phyloP scores from a whole-genome alignment of 805 yeast genomes.

The Wickerhamiella musiphila region DNA sequence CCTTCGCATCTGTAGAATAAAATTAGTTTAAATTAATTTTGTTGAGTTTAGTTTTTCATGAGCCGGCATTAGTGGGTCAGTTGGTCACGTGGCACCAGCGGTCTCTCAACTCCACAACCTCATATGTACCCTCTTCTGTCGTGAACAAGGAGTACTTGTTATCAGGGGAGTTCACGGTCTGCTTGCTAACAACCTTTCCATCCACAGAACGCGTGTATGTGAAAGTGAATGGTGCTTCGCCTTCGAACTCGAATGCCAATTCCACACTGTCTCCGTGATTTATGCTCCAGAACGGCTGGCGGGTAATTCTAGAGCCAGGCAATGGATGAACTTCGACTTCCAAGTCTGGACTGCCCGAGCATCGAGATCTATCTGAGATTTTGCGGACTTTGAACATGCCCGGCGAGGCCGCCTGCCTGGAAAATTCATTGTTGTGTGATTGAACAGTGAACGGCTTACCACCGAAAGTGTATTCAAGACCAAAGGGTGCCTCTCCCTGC shows the following conservation, averaged over 20 bases:
- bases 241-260: conserved; percentile 62
- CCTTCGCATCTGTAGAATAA: too few species aligned
- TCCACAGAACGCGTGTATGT: conserved; percentile 55
- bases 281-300: conserved; percentile 65
- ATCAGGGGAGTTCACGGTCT: conserved; percentile 44
- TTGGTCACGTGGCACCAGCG: conserved; percentile 50
- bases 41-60: too few species aligned
- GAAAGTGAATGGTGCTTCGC: conserved; percentile 79
- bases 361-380: conserved; percentile 56
- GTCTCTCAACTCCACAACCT: conserved; percentile 80
- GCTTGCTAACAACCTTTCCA: conserved; percentile 39
- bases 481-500: conserved; percentile 67
- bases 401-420: conserved; percentile 62
- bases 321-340: conserved; percentile 33
- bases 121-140: conserved; percentile 82
- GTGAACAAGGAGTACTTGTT: conserved; percentile 57
- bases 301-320: conserved; percentile 68
- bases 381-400: conserved; percentile 58
- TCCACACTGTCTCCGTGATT: conserved; percentile 93
- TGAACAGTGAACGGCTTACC: conserved; percentile 40
- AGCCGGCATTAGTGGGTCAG: too few species aligned
- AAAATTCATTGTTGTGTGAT: conserved; percentile 32
- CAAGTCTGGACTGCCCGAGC: conserved; percentile 27
- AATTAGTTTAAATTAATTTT: too few species aligned
- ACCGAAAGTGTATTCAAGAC: conserved; percentile 57